Percentiles rank a stretch among this genome's conserved stretches.
phyloP scores from a whole-genome alignment of 2,329 filamentous ascomycete genomes.

The Rutstroemia sp. region DNA sequence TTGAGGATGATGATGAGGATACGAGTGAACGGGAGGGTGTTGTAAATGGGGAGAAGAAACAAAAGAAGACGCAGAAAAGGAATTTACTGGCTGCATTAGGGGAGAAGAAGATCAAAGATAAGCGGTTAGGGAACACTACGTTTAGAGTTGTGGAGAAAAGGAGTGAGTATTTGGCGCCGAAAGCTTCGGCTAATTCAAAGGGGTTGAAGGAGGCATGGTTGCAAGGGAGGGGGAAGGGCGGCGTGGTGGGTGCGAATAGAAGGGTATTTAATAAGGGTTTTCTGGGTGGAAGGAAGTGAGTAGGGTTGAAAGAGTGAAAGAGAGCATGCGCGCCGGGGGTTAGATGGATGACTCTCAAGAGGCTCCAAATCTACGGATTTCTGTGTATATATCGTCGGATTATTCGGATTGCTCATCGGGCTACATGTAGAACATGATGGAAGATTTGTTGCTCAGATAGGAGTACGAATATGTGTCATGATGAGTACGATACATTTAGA shows the following conservation, averaged over 20 bases:
- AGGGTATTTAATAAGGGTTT: slow-evolving; percentile 22
- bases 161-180: slow-evolving; percentile 23
- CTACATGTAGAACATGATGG: too few species aligned
- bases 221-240: slow-evolving; percentile 18
- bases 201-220: slow-evolving; percentile 26
- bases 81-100: slow-evolving; percentile 22
- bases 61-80: slow-evolving; percentile 14
- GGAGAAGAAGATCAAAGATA: slow-evolving; percentile 25
- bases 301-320: too few species aligned
- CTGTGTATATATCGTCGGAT: too few species aligned
- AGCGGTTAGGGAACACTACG: slow-evolving; percentile 23
- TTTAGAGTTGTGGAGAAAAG: slow-evolving; percentile 21
- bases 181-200: slow-evolving; percentile 19
- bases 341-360: too few species aligned
- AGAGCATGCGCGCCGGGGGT: too few species aligned
- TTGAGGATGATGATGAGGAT: slow-evolving; percentile 22
- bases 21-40: not conserved
- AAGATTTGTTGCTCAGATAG: too few species aligned
- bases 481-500: too few species aligned
- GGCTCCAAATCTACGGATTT: too few species aligned
- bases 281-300: slow-evolving; percentile 16
- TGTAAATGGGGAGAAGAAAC: too few species aligned
- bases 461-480: too few species aligned
- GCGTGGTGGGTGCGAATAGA: slow-evolving; percentile 13
- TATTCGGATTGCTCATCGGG: too few species aligned